These are phyloP conservation scores for Claviceps pazoutovae DNA, from an alignment of 2,329 filamentous ascomycete species.

Conservation along the genomic window DNA sequence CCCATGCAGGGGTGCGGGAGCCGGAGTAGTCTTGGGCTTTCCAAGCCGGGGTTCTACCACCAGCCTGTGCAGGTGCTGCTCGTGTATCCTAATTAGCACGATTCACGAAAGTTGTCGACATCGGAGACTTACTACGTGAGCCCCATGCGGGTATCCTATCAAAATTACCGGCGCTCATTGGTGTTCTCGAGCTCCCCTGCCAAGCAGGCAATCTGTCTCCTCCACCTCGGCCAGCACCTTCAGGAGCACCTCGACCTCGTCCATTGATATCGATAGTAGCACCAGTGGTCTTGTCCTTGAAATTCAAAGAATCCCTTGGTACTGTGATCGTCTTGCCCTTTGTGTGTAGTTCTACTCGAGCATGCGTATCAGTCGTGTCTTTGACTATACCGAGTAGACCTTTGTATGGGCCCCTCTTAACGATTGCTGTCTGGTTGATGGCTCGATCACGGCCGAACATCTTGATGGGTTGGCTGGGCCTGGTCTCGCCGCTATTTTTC, in stretches of 20 bases:
- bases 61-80: slow-evolving; percentile 37
- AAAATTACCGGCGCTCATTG: slow-evolving; percentile 42
- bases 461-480: slow-evolving; percentile 49
- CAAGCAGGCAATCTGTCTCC: slow-evolving; percentile 38
- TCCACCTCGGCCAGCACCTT: slow-evolving; percentile 30
- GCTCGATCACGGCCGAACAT: slow-evolving; percentile 69
- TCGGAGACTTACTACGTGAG: slow-evolving; percentile 44
- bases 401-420: slow-evolving; percentile 80
- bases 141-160: slow-evolving; percentile 71
- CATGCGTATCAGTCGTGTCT: slow-evolving; percentile 74
- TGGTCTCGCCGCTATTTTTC: slow-evolving; percentile 37
- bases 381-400: slow-evolving; percentile 90
- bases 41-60: slow-evolving; percentile 50
- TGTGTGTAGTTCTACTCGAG: slow-evolving; percentile 83
- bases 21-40: slow-evolving; percentile 38
- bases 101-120: not conserved
- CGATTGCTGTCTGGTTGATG: slow-evolving; percentile 81
- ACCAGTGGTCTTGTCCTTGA: slow-evolving; percentile 75
- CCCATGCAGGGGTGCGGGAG: slow-evolving; percentile 57
- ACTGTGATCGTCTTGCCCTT: slow-evolving; percentile 87
- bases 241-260: slow-evolving; percentile 31
- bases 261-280: slow-evolving; percentile 58
- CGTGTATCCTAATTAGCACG: not conserved
- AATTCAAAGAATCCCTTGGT: slow-evolving; percentile 64
- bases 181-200: slow-evolving; percentile 55